These are phyloP conservation scores for Candida sojae DNA, from an alignment of 1,139 yeast genomes.

Conservation along the genomic window DNA sequence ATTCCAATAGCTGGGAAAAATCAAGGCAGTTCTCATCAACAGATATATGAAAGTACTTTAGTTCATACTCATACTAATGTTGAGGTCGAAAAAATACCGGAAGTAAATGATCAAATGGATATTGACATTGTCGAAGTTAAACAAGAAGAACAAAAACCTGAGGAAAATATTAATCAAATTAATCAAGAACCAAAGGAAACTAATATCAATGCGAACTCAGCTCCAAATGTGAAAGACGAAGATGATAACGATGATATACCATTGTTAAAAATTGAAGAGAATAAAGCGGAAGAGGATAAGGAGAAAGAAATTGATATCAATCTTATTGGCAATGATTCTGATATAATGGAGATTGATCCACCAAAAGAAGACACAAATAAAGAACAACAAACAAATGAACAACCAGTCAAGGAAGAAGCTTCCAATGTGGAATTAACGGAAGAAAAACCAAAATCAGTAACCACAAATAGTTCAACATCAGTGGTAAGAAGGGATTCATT, in stretches of 20 bases:
- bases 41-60: constrained; percentile 68
- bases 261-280: neutral
- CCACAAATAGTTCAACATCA: constrained; percentile 3
- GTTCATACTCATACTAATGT: constrained; percentile 43
- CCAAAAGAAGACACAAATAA: constrained; percentile 3
- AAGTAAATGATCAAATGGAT: constrained; percentile 11
- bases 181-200: neutral
- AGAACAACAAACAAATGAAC: constrained; percentile 3
- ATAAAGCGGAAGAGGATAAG: constrained; percentile 1
- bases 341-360: constrained; percentile 15
- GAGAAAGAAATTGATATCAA: constrained; percentile 1
- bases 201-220: constrained; percentile 7
- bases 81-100: constrained; percentile 1
- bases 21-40: constrained; percentile 62
- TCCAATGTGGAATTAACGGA: constrained; percentile 3
- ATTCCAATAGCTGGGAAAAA: constrained; percentile 87
- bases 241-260: constrained; percentile 2
- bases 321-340: neutral
- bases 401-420: constrained; percentile 1
- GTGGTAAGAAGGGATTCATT: constrained; percentile 35
- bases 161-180: neutral
- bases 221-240: constrained; percentile 5
- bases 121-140: constrained; percentile 9
- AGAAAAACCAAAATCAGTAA: constrained; percentile 2
- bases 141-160: constrained; percentile 4